Evolutionary conservation across 352 stramenopile genomes (phyloP).

Genomic region (Globisporangium megalacanthum): DNA sequence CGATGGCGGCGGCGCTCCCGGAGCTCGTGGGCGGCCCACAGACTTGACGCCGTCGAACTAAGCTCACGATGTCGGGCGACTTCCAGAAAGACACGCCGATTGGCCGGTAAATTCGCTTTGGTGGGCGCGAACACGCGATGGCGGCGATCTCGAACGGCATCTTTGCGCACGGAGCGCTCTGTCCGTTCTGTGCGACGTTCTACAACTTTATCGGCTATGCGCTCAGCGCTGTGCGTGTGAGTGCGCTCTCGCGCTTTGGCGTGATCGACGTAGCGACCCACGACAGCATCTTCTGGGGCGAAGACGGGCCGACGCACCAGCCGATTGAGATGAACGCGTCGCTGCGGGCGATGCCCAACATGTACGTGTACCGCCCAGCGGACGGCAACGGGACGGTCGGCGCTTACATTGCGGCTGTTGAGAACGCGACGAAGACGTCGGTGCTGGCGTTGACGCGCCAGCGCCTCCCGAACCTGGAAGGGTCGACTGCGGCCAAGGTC

Average conservation of each 20-base stretch:
- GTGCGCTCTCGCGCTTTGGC: constrained; percentile 92
- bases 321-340: constrained; percentile 97
- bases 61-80: constrained; percentile 93
- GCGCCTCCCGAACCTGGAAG: constrained; percentile 86
- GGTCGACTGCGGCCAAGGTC: constrained; percentile 88
- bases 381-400: constrained; percentile 98
- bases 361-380: constrained; percentile 96
- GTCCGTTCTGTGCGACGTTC: constrained; percentile 99
- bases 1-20: constrained; percentile 88
- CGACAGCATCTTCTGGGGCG: constrained; percentile 99
- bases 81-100: constrained; percentile 97
- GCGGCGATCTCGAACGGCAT: constrained; percentile 97
- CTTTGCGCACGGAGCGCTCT: constrained; percentile 95
- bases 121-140: constrained; percentile 99
- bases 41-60: constrained; percentile 98
- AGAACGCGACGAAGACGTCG: constrained; percentile 85
- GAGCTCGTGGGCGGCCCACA: constrained; percentile 96
- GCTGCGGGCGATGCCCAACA: constrained; percentile 97
- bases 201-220: constrained; percentile 99
- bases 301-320: constrained; percentile 99
- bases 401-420: constrained; percentile 89
- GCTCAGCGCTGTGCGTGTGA: constrained; percentile 92
- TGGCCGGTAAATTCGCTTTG: constrained; percentile 97
- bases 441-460: constrained; percentile 94
- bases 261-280: constrained; percentile 99